phyloP scores from a whole-genome alignment of 179 eudicot species.

The Drosera spatulata region DNA sequence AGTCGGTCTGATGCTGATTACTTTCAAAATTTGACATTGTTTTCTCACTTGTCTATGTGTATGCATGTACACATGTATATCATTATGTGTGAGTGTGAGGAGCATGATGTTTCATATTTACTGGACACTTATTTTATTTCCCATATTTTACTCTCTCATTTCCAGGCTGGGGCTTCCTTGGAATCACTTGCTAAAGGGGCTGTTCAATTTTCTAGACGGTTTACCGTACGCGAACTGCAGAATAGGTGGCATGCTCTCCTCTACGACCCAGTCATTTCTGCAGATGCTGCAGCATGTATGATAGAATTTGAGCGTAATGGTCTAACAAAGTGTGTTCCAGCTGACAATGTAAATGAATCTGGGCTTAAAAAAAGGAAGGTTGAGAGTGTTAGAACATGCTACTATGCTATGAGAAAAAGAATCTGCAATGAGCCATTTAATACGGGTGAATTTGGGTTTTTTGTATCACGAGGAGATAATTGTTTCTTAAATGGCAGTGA shows the following conservation, averaged over 20 bases:
- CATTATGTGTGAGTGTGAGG: too few relatives aligned
- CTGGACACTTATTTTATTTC: background rate
- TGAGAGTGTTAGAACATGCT: conserved; percentile 45
- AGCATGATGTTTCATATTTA: too few relatives aligned
- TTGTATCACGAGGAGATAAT: conserved; percentile 13
- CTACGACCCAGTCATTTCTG: conserved; percentile 48
- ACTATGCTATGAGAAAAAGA: conserved; percentile 53
- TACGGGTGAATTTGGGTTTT: conserved; percentile 20
- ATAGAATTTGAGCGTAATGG: conserved; percentile 31
- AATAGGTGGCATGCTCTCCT: conserved; percentile 64
- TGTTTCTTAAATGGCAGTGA: conserved; percentile 12
- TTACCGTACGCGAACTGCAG: conserved; percentile 11
- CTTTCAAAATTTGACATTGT: too few relatives aligned
- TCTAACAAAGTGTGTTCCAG: conserved; percentile 19
- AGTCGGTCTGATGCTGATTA: too few relatives aligned
- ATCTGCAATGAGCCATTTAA: conserved; percentile 29
- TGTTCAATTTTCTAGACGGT: conserved; percentile 22
- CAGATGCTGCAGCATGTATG: conserved; percentile 40
- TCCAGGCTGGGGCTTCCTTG: conserved; percentile 48
- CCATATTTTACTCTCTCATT: background rate
- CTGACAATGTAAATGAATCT: conserved; percentile 29
- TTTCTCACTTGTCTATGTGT: too few relatives aligned
- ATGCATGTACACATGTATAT: too few relatives aligned
- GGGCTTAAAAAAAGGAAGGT: conserved; percentile 39
- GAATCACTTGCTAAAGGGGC: conserved; percentile 29